Evolutionary conservation across 257 asterid genomes (phyloP).

Genomic region (Sherardia arvensis): DNA sequence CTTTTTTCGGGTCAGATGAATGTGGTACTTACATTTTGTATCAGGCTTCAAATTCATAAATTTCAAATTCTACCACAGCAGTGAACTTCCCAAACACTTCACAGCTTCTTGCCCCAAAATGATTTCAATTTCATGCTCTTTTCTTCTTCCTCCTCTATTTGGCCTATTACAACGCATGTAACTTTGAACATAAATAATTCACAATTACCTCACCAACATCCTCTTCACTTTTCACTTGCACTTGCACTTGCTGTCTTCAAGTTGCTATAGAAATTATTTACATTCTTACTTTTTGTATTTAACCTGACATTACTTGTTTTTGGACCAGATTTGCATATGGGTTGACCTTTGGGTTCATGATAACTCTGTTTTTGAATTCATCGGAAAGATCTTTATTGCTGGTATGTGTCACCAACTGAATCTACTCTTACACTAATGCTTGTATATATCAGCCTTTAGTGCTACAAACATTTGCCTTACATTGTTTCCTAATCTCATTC

Average conservation of each 20-base stretch:
- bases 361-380: slow-evolving; percentile 44
- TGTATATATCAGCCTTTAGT: not conserved
- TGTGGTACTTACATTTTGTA: not conserved
- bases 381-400: slow-evolving; percentile 87
- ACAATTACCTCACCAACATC: not conserved
- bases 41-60: not conserved
- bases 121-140: not conserved
- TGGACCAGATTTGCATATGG: slow-evolving; percentile 67
- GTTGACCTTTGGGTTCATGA: slow-evolving; percentile 72
- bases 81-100: not conserved
- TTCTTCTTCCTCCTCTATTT: not conserved
- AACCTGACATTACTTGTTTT: slow-evolving; percentile 12
- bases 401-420: slow-evolving; percentile 31
- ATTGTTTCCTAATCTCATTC: slow-evolving; percentile 23
- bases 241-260: not conserved
- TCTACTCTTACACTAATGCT: not conserved
- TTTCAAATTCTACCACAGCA: not conserved
- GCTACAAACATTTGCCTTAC: slow-evolving; percentile 7
- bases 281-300: not conserved
- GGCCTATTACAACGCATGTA: not conserved
- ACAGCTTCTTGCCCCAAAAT: not conserved
- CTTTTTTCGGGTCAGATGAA: not conserved
- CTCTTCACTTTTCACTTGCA: not conserved
- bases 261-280: not conserved
- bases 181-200: not conserved